phyloP scores from a whole-genome alignment of 2,329 filamentous ascomycete species.

The Dactylellina parvicollis region DNA sequence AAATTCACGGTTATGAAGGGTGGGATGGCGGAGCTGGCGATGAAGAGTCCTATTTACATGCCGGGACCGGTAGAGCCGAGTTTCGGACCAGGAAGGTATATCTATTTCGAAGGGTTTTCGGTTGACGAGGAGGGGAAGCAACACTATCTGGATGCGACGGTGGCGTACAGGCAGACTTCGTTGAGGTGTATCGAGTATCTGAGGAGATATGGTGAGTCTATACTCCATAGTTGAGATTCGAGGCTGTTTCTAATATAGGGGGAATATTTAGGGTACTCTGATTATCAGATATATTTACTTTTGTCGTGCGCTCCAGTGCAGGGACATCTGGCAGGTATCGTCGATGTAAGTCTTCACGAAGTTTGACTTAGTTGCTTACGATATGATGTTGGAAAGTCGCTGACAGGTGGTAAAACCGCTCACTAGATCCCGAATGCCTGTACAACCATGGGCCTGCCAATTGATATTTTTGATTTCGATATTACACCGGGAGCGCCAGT shows the following conservation, averaged over 20 bases:
- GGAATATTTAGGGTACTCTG: slow-evolving; percentile 20
- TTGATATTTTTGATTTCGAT: slow-evolving; percentile 96
- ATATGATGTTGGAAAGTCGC: not conserved
- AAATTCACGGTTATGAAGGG: slow-evolving; percentile 88
- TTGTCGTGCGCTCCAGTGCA: slow-evolving; percentile 87
- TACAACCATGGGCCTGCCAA: slow-evolving; percentile 85
- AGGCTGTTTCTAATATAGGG: slow-evolving; percentile 1
- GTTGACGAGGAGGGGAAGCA: slow-evolving; percentile 90
- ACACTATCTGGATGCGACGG: slow-evolving; percentile 85
- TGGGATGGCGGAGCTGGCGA: slow-evolving; percentile 76
- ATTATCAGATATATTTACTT: slow-evolving; percentile 82
- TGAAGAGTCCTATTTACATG: slow-evolving; percentile 85
- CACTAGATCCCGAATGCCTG: slow-evolving; percentile 81
- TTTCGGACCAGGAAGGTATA: slow-evolving; percentile 81
- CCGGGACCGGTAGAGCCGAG: slow-evolving; percentile 88
- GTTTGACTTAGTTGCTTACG: not conserved
- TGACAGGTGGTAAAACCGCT: not conserved
- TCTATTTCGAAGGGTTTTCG: slow-evolving; percentile 89
- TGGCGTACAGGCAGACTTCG: slow-evolving; percentile 82
- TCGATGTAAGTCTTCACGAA: slow-evolving; percentile 67
- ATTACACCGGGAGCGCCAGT: slow-evolving; percentile 74
- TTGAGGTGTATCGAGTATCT: slow-evolving; percentile 79
- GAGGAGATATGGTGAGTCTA: slow-evolving; percentile 72
- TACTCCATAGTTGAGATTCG: too few relatives aligned
- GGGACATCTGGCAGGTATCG: slow-evolving; percentile 87